Conservation (phyloP, 2,329 filamentous ascomycete genomes). For the Talaromyces islandicus region DNA sequence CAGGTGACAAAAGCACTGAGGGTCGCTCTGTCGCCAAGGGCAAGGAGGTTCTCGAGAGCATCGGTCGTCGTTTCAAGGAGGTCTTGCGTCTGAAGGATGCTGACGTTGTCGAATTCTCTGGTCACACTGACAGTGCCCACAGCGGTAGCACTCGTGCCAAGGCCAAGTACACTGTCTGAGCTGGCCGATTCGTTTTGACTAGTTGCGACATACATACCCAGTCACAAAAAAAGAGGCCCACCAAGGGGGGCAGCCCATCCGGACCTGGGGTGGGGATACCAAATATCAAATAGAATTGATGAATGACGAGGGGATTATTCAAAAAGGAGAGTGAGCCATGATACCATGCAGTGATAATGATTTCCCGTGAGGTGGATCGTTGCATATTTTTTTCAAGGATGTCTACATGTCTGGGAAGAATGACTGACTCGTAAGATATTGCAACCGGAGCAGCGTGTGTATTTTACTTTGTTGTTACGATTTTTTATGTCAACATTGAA, state of each 20-base stretch:
- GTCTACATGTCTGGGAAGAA: slow-evolving; percentile 7
- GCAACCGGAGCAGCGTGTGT: slow-evolving; percentile 11
- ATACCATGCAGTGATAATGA: slow-evolving; percentile 14
- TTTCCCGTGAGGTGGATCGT: slow-evolving; percentile 1
- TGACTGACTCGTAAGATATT: slow-evolving; percentile 2
- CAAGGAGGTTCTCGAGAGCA: slow-evolving; percentile 73
- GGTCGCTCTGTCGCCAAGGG: slow-evolving; percentile 74
- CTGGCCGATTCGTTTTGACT: not conserved
- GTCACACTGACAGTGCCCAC: slow-evolving; percentile 90
- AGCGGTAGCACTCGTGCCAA: slow-evolving; percentile 91
- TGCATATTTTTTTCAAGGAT: not conserved
- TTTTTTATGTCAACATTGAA: slow-evolving; percentile 8
- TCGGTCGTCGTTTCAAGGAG: slow-evolving; percentile 89
- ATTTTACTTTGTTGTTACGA: slow-evolving; percentile 11
- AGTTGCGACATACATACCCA: not conserved
- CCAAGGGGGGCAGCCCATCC: not conserved
- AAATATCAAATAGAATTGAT: not conserved
- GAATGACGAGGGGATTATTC: not conserved
- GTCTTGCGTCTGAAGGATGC: slow-evolving; percentile 70
- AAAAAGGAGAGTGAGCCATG: slow-evolving; percentile 1
- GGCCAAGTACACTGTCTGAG: slow-evolving; percentile 82
- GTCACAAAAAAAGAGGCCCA: not conserved
- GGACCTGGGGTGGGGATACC: not conserved
- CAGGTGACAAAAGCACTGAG: slow-evolving; percentile 68
- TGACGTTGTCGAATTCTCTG: slow-evolving; percentile 88